Percentiles rank a stretch among this genome's conserved stretches.
Conservation (phyloP, 2,329 filamentous ascomycete species). For the Neopestalotiopsis sp. region DNA sequence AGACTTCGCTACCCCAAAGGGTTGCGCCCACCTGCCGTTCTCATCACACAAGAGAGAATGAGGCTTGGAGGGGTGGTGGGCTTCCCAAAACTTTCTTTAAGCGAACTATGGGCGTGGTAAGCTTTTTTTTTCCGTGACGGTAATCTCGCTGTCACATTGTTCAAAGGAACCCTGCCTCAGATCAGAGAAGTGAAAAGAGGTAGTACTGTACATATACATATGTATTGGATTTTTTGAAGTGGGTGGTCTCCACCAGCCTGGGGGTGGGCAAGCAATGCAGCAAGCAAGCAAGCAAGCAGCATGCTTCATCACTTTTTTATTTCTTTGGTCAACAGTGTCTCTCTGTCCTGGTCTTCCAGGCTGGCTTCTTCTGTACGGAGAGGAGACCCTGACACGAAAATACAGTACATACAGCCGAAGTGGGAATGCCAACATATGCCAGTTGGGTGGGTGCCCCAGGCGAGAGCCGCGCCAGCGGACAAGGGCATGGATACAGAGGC, state of each 20-base stretch:
- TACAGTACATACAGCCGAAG: neutral
- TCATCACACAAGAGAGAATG: too few species aligned
- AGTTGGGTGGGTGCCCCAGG: neutral
- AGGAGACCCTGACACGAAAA: too few species aligned
- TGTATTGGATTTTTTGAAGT: neutral
- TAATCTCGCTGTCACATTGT: neutral
- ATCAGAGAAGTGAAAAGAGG: neutral
- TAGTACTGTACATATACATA: conserved; percentile 4
- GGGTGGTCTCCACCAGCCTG: neutral
- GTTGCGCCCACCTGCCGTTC: neutral
- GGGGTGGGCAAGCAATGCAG: neutral
- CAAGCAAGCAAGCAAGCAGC: neutral
- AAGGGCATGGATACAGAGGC: neutral
- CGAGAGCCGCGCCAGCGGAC: neutral
- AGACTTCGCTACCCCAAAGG: neutral
- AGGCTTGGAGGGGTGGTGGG: neutral
- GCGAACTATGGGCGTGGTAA: neutral
- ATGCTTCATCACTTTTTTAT: neutral
- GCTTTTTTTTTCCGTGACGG: neutral
- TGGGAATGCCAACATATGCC: neutral
- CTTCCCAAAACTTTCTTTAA: neutral
- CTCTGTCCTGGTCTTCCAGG: too few species aligned
- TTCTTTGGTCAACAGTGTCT: too few species aligned
- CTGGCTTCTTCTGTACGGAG: too few species aligned
- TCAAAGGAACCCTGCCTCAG: neutral